Percentiles rank a stretch among this genome's conserved stretches.
phyloP scores from a whole-genome alignment of 2,329 filamentous ascomycete genomes.

The Fusarium succisae region DNA sequence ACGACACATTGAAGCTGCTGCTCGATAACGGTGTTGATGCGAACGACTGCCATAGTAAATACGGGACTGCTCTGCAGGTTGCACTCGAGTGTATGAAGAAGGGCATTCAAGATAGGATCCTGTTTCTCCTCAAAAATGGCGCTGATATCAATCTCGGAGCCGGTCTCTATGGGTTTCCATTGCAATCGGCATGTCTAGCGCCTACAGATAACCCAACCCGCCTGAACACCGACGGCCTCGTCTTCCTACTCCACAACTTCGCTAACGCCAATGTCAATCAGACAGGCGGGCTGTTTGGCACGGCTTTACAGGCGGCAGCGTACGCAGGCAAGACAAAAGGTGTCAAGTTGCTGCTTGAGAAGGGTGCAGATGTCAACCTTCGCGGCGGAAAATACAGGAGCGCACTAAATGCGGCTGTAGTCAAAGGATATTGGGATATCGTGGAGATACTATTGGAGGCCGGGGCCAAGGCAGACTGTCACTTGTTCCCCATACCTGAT shows the following conservation, averaged over 20 bases:
- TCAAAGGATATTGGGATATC: background rate
- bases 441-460: fast-evolving
- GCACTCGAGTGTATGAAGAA: fast-evolving
- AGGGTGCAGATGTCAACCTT: background rate
- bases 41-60: fast-evolving
- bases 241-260: fast-evolving
- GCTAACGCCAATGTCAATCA: fast-evolving
- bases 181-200: background rate
- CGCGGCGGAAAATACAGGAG: fast-evolving
- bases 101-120: fast-evolving
- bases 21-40: background rate
- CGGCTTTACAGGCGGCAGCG: background rate
- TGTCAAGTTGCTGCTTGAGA: fast-evolving
- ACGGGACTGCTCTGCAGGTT: background rate
- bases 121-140: background rate
- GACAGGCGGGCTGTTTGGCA: fast-evolving
- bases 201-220: fast-evolving
- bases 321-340: fast-evolving
- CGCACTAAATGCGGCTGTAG: background rate
- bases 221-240: fast-evolving
- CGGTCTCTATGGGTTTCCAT: background rate
- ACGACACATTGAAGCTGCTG: background rate
- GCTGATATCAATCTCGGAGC: background rate
- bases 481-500: fast-evolving
- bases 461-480: background rate